Evolutionary conservation across 2,329 filamentous ascomycete genomes (phyloP).

Genomic region (Diatrype stigma): DNA sequence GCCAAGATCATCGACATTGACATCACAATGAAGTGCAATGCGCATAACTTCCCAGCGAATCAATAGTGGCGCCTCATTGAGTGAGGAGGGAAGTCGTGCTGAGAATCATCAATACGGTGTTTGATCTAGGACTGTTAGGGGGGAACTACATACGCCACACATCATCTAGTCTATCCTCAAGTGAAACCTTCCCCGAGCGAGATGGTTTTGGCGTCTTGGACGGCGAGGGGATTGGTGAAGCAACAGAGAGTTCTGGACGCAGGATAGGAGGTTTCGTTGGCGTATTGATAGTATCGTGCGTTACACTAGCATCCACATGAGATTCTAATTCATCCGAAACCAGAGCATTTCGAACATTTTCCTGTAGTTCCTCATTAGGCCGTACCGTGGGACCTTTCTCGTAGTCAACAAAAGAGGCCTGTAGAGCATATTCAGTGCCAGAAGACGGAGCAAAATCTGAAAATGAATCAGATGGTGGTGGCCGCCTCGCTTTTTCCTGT

Average conservation of each 20-base stretch:
- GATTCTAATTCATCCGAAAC: not conserved
- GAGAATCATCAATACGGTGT: not conserved
- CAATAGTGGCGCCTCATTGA: slow-evolving; percentile 42
- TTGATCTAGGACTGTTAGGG: not conserved
- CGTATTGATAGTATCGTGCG: not conserved
- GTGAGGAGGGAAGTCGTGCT: slow-evolving; percentile 32
- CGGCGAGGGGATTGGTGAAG: not conserved
- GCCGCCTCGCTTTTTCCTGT: slow-evolving; percentile 15
- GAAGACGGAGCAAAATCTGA: slow-evolving; percentile 18
- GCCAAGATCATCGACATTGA: slow-evolving; percentile 33
- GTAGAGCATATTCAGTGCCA: slow-evolving; percentile 20
- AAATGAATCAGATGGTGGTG: slow-evolving; percentile 11
- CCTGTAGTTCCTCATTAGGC: not conserved
- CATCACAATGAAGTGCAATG: slow-evolving; percentile 40
- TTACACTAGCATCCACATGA: not conserved
- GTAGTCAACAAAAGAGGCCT: slow-evolving; percentile 13
- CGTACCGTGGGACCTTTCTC: not conserved
- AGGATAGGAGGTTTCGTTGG: not conserved
- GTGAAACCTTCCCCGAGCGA: not conserved
- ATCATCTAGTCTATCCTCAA: slow-evolving; percentile 17
- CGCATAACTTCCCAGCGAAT: slow-evolving; percentile 51
- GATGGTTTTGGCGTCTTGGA: not conserved
- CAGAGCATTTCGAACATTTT: not conserved
- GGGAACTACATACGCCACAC: slow-evolving; percentile 24
- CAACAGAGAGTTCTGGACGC: not conserved